A percentile compares a stretch with the other conserved stretches of the same genome.
phyloP scores from a whole-genome alignment of 1,139 yeast genomes.

The Geotrichum australiense region DNA sequence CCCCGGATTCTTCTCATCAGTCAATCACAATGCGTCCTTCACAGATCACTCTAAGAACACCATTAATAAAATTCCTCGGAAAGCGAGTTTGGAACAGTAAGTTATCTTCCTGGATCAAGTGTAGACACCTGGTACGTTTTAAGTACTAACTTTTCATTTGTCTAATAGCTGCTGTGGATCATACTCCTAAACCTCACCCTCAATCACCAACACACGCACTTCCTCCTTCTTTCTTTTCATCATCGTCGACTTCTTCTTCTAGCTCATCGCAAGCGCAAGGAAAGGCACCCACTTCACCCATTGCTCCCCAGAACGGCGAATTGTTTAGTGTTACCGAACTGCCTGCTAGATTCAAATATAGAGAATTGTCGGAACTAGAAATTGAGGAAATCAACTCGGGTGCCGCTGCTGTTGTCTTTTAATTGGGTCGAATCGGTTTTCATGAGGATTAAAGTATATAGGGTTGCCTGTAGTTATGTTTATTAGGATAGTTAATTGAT shows the following conservation, averaged over 20 bases:
- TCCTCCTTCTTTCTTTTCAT: constrained; percentile 41
- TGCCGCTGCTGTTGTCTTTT: constrained; percentile 49
- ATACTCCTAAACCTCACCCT: constrained; percentile 42
- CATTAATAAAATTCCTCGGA: constrained; percentile 38
- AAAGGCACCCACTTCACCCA: constrained; percentile 28
- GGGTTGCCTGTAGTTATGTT: no score
- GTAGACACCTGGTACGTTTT: not conserved
- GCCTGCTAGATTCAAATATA: constrained; percentile 65
- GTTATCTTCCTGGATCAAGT: not conserved
- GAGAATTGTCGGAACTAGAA: constrained; percentile 55
- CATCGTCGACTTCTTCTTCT: constrained; percentile 40
- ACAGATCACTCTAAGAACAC: constrained; percentile 29
- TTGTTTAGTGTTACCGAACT: constrained; percentile 55
- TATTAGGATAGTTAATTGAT: no score
- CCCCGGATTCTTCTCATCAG: not conserved
- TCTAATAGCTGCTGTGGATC: constrained; percentile 28
- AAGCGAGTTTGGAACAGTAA: constrained; percentile 25
- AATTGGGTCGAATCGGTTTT: not conserved
- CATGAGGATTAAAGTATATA: not conserved
- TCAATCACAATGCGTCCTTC: constrained; percentile 30
- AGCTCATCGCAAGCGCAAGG: constrained; percentile 37
- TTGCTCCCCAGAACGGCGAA: constrained; percentile 44
- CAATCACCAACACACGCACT: constrained; percentile 41
- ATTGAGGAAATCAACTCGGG: constrained; percentile 68
- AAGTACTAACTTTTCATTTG: constrained; percentile 9